Conservation (phyloP, 1,284 basidiomycete species). For the Farysia itapuensis region DNA sequence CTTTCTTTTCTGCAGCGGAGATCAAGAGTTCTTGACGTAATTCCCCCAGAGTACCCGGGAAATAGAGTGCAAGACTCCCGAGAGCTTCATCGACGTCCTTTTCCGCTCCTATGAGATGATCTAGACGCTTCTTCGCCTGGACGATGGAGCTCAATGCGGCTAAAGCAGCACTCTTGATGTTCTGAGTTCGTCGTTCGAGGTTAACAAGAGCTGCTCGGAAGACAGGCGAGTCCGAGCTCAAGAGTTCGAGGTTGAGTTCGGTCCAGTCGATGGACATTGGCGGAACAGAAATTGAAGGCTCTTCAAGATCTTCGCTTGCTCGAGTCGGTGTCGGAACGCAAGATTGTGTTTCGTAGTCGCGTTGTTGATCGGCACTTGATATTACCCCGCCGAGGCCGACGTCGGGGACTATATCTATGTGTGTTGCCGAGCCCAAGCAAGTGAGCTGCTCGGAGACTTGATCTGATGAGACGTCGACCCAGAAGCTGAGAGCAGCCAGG, state of each 20-base stretch:
- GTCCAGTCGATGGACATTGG: slow-evolving; percentile 33
- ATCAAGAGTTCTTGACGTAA: slow-evolving; percentile 10
- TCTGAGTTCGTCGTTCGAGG: slow-evolving; percentile 36
- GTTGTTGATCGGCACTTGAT: too few species aligned
- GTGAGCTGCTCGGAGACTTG: too few species aligned
- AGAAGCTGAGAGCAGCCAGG: slow-evolving; percentile 23
- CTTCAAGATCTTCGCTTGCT: too few species aligned
- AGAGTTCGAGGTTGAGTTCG: slow-evolving; percentile 32
- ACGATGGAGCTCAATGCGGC: slow-evolving; percentile 19
- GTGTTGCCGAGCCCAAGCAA: too few species aligned
- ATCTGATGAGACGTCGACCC: slow-evolving; percentile 8
- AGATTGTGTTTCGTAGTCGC: too few species aligned
- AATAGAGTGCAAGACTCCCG: slow-evolving; percentile 9
- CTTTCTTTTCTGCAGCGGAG: slow-evolving; percentile 6
- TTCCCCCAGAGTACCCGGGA: slow-evolving; percentile 25
- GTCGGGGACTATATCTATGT: too few species aligned
- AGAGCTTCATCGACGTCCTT: slow-evolving; percentile 26
- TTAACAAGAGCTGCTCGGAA: slow-evolving; percentile 45
- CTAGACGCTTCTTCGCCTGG: slow-evolving; percentile 13
- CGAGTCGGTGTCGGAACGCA: too few species aligned
- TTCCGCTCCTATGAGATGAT: slow-evolving; percentile 27
- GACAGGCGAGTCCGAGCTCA: slow-evolving; percentile 43
- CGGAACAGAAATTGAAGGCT: background rate
- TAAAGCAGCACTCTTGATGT: slow-evolving; percentile 35
- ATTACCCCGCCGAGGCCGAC: too few species aligned